Percentiles rank a stretch among this genome's conserved stretches.
Conservation (phyloP, 1,284 basidiomycete species). For the Wolfiporia cocos region DNA sequence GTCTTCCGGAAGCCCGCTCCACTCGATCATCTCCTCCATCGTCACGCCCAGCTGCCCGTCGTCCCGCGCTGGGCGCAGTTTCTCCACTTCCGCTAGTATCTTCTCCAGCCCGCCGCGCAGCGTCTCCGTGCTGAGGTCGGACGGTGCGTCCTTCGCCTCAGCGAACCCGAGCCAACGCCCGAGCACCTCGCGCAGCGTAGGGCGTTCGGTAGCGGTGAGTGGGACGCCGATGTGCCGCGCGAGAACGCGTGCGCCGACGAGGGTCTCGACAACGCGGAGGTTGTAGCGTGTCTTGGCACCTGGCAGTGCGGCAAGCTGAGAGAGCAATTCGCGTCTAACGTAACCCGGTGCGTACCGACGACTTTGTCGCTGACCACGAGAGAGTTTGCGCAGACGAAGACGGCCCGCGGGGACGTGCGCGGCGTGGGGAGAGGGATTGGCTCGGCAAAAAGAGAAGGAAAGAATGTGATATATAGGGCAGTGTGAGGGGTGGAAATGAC, state of each 20-base stretch:
- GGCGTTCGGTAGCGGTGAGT: slow-evolving; percentile 34
- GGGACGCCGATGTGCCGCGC: slow-evolving; percentile 47
- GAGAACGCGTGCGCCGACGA: slow-evolving; percentile 72
- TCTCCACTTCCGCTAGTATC: slow-evolving; percentile 45
- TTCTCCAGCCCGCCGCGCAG: slow-evolving; percentile 43
- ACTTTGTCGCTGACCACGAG: slow-evolving; percentile 82
- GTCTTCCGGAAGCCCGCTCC: slow-evolving; percentile 50
- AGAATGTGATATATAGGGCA: slow-evolving; percentile 78
- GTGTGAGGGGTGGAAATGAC: slow-evolving; percentile 66
- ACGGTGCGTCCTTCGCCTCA: slow-evolving; percentile 34
- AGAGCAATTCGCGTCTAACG: not conserved
- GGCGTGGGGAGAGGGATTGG: slow-evolving; percentile 55
- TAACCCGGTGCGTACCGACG: slow-evolving; percentile 27
- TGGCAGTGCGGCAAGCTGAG: not conserved
- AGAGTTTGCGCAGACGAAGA: slow-evolving; percentile 81
- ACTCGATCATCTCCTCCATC: slow-evolving; percentile 65
- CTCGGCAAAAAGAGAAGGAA: slow-evolving; percentile 63
- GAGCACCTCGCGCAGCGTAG: slow-evolving; percentile 37
- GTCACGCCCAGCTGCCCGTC: slow-evolving; percentile 49
- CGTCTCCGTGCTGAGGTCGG: slow-evolving; percentile 34
- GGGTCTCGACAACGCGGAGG: slow-evolving; percentile 82
- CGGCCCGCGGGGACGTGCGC: slow-evolving; percentile 37
- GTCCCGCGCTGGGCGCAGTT: slow-evolving; percentile 37
- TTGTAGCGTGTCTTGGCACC: slow-evolving; percentile 79
- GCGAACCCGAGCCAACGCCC: slow-evolving; percentile 43